A percentile compares a stretch with the other conserved stretches of the same genome.
These are phyloP conservation scores for Mycena sanguinolenta DNA, from an alignment of 768 basidiomycete species.

Conservation along the genomic window DNA sequence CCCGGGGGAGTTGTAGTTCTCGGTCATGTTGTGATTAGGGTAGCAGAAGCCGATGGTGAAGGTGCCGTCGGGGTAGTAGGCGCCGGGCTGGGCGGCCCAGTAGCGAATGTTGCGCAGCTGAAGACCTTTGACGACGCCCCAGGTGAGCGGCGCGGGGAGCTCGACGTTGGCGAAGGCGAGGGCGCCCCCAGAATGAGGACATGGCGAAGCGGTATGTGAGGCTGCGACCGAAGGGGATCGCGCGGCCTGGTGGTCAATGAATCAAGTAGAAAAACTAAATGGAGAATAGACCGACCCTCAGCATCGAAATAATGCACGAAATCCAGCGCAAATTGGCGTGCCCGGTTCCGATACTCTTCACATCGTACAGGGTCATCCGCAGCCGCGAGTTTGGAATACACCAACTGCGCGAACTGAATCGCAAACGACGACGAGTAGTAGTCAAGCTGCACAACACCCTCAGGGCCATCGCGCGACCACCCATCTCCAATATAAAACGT, in stretches of 20 bases:
- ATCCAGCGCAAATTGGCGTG: constrained; percentile 72
- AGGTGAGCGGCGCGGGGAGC: constrained; percentile 76
- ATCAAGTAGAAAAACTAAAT: background rate
- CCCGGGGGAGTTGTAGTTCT: constrained; percentile 85
- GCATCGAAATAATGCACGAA: constrained; percentile 84
- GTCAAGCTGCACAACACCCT: constrained; percentile 82
- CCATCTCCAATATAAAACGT: constrained; percentile 84
- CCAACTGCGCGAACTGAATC: constrained; percentile 81
- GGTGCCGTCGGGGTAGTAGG: constrained; percentile 73
- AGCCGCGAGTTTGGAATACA: constrained; percentile 76
- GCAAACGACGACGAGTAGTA: constrained; percentile 87
- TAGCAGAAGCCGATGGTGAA: constrained; percentile 80
- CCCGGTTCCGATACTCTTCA: constrained; percentile 74
- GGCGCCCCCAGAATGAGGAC: constrained; percentile 84
- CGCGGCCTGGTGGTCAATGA: constrained; percentile 62
- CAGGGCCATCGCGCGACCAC: constrained; percentile 84
- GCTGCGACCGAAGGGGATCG: constrained; percentile 81
- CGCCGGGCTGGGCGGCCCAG: constrained; percentile 76
- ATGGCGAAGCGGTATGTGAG: constrained; percentile 86
- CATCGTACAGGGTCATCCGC: constrained; percentile 74
- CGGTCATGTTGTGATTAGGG: constrained; percentile 81
- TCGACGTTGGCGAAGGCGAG: constrained; percentile 79
- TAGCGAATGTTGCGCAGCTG: constrained; percentile 80
- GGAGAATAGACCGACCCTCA: constrained; percentile 68
- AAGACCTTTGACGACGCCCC: constrained; percentile 82